Evolutionary conservation across 768 basidiomycete species (phyloP).

Genomic region (Leccinellum albellum): DNA sequence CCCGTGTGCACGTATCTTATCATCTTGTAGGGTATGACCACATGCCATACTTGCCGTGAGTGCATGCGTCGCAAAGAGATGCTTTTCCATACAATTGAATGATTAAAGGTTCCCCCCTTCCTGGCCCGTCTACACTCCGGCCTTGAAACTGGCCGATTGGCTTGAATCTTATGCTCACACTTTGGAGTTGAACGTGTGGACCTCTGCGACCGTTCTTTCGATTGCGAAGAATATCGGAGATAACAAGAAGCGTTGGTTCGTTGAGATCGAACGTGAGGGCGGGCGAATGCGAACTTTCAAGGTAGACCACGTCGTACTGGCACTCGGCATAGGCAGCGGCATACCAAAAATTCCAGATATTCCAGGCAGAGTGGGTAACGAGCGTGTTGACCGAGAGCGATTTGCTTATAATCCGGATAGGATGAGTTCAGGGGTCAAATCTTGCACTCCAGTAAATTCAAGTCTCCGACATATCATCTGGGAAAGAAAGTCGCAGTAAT

Average conservation of each 20-base stretch:
- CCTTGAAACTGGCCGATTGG: slow-evolving; percentile 59
- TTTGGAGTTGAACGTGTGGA: slow-evolving; percentile 65
- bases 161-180: slow-evolving; percentile 59
- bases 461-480: slow-evolving; percentile 48
- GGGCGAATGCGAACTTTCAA: slow-evolving; percentile 37
- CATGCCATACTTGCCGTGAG: slow-evolving; percentile 55
- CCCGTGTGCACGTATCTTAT: background rate
- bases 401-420: slow-evolving; percentile 25
- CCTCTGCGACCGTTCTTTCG: slow-evolving; percentile 35
- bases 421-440: slow-evolving; percentile 60
- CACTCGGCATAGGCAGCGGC: slow-evolving; percentile 47
- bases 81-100: background rate
- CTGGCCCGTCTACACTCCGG: slow-evolving; percentile 59
- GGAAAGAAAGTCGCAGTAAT: slow-evolving; percentile 73
- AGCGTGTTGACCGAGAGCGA: background rate
- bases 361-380: slow-evolving; percentile 38
- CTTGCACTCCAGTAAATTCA: slow-evolving; percentile 56
- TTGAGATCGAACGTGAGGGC: slow-evolving; percentile 35
- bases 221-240: slow-evolving; percentile 27
- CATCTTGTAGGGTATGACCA: slow-evolving; percentile 40
- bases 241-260: slow-evolving; percentile 41
- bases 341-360: slow-evolving; percentile 41
- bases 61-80: background rate
- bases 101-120: slow-evolving; percentile 48
- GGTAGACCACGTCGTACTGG: slow-evolving; percentile 49